Conservation (phyloP, 495 filamentous ascomycete genomes). For the Astrothelium macrocarpum region DNA sequence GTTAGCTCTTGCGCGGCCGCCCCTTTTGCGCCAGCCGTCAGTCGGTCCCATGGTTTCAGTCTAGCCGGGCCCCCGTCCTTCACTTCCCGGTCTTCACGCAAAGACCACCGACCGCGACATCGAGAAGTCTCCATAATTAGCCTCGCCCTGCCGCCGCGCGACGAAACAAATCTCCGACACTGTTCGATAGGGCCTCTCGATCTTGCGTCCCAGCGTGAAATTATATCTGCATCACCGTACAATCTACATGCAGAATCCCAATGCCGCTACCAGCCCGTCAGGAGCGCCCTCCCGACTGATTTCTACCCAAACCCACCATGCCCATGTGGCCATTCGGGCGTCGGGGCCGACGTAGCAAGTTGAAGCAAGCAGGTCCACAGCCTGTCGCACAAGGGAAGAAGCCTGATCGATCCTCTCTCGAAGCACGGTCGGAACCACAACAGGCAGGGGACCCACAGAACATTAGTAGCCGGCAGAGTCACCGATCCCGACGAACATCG, state of each 20-base stretch:
- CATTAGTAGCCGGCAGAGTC: background rate
- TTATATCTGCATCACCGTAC: background rate
- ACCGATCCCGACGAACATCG: conserved; percentile 1
- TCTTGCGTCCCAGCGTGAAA: background rate
- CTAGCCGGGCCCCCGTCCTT: background rate
- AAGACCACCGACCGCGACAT: background rate
- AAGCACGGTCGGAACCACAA: background rate
- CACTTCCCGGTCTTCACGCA: background rate
- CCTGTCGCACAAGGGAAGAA: conserved; percentile 17
- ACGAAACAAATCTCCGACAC: conserved; percentile 8
- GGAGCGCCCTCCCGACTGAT: conserved; percentile 4
- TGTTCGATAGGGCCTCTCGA: background rate
- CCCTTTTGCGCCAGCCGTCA: background rate
- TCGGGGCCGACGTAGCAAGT: conserved; percentile 16
- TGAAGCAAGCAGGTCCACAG: conserved; percentile 17
- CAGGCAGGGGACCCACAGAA: background rate
- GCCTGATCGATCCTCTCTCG: conserved; percentile 8
- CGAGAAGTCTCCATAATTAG: conserved; percentile 3
- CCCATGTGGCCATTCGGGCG: conserved; percentile 25
- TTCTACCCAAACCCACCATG: conserved; percentile 14
- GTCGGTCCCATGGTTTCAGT: background rate
- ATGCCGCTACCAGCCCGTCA: background rate
- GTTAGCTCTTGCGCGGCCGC: too few relatives aligned
- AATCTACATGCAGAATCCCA: background rate
- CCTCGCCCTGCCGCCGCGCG: background rate